Conservation (phyloP, 202 grass and related monocot species). For the Sporobolus alterniflorus region DNA sequence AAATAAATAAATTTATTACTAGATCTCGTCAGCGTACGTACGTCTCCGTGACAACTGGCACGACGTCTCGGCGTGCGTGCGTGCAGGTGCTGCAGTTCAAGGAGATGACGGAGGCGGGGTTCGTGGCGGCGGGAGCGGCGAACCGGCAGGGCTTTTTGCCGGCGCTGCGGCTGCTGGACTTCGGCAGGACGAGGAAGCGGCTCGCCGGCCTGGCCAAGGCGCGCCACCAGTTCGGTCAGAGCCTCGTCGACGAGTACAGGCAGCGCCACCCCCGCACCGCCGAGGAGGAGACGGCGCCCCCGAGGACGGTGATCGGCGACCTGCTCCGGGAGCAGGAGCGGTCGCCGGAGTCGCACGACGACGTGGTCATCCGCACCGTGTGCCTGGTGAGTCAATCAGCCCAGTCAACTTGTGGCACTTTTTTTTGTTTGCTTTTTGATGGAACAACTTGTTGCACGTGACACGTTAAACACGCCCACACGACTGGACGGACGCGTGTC, state of each 20-base stretch:
- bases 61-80: neutral
- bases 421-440: no score
- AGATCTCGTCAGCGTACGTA: neutral
- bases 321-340: slow-evolving; percentile 53
- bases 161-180: slow-evolving; percentile 45
- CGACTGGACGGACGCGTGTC: no score
- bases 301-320: slow-evolving; percentile 53
- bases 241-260: slow-evolving; percentile 56
- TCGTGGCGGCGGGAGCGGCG: slow-evolving; percentile 21
- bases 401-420: neutral
- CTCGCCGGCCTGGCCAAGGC: slow-evolving; percentile 23
- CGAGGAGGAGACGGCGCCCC: neutral
- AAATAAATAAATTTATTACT: neutral
- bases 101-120: slow-evolving; percentile 33
- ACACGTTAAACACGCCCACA: neutral
- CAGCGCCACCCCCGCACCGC: neutral
- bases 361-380: slow-evolving; percentile 47
- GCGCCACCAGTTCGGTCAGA: slow-evolving; percentile 41
- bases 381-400: slow-evolving; percentile 39
- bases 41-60: neutral
- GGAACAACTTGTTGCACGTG: neutral
- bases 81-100: slow-evolving; percentile 38
- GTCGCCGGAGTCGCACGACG: slow-evolving; percentile 51
- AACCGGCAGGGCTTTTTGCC: slow-evolving; percentile 57
- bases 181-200: slow-evolving; percentile 14